phyloP scores from a whole-genome alignment of 2,329 filamentous ascomycete genomes.

The Aspergillus sp. region DNA sequence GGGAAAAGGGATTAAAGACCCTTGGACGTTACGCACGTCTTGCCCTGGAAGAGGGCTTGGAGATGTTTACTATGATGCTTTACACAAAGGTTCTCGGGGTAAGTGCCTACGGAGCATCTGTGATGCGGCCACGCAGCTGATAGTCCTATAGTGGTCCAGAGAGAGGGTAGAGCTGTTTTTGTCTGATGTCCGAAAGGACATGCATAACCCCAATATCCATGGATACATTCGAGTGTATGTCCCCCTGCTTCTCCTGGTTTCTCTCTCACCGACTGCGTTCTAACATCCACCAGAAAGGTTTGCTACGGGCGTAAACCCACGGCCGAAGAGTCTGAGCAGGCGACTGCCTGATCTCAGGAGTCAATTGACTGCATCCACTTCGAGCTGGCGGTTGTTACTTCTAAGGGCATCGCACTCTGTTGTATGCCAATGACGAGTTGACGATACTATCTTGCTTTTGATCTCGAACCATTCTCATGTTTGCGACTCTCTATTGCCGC shows the following conservation, averaged over 20 bases:
- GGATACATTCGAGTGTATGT: not conserved
- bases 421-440: too few species aligned
- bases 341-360: too few species aligned
- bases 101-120: not conserved
- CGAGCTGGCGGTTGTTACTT: too few species aligned
- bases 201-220: not conserved
- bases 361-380: too few species aligned
- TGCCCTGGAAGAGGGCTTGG: not conserved
- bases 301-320: not conserved
- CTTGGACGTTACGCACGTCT: not conserved
- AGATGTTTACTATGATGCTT: not conserved
- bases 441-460: too few species aligned
- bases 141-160: not conserved
- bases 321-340: too few species aligned
- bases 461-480: too few species aligned
- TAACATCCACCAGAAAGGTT: not conserved
- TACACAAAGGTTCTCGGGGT: not conserved
- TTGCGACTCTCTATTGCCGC: too few species aligned
- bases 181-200: not conserved
- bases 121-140: slow-evolving; percentile 1
- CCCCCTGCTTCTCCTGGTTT: slow-evolving; percentile 8
- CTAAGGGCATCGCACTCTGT: too few species aligned
- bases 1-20: not conserved
- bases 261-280: too few species aligned
- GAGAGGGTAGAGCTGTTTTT: not conserved